Evolutionary conservation across 2,329 filamentous ascomycete genomes (phyloP).

Genomic region (Onygenales sp.): DNA sequence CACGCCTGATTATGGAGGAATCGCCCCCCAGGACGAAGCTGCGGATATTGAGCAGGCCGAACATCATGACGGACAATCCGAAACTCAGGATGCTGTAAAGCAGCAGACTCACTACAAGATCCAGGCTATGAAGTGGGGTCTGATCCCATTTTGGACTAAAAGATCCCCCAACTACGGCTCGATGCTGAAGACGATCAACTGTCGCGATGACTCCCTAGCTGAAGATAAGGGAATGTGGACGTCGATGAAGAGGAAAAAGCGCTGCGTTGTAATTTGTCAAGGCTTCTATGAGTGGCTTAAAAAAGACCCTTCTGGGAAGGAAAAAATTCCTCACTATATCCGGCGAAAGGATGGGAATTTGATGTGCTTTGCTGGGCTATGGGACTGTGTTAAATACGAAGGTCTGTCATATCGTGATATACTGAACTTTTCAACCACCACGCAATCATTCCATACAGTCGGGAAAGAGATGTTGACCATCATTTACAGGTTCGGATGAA

Average conservation of each 20-base stretch:
- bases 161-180: conserved; percentile 66
- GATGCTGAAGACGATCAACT: conserved; percentile 87
- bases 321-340: conserved; percentile 77
- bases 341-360: conserved; percentile 72
- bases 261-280: conserved; percentile 79
- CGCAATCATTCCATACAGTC: too few species aligned
- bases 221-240: conserved; percentile 79
- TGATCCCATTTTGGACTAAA: conserved; percentile 91
- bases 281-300: conserved; percentile 97
- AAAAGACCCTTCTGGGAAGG: conserved; percentile 58
- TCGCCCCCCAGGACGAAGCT: conserved; percentile 18
- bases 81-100: conserved; percentile 10
- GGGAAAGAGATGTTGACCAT: not conserved
- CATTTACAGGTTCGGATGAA: conserved; percentile 45
- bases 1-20: conserved; percentile 51
- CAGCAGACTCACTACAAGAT: conserved; percentile 60
- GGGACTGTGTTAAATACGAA: conserved; percentile 79
- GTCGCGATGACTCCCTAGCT: conserved; percentile 75
- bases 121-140: conserved; percentile 91
- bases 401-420: conserved; percentile 33
- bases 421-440: not conserved
- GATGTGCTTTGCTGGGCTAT: conserved; percentile 85
- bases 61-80: conserved; percentile 10
- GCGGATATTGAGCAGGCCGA: conserved; percentile 15
- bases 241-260: conserved; percentile 78